phyloP scores from a whole-genome alignment of 192 early-diverging fungal genomes.

The Mortierella alpina region DNA sequence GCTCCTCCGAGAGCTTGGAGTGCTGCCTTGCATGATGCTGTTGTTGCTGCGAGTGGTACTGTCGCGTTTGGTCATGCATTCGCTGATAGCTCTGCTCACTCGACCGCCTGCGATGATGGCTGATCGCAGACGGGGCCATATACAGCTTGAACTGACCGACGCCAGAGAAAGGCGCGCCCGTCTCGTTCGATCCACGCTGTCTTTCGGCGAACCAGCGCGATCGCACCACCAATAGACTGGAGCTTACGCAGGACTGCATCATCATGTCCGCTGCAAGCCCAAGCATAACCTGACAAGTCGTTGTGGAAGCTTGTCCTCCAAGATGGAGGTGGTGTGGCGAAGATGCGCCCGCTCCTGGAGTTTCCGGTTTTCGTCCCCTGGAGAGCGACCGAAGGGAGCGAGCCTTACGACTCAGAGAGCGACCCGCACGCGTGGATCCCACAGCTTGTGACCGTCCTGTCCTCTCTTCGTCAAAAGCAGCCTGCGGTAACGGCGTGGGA shows the following conservation, averaged over 20 bases:
- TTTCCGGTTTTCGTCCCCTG: conserved; percentile 9
- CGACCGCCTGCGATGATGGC: background rate
- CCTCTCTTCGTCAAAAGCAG: conserved; percentile 11
- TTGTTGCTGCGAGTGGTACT: conserved; percentile 28
- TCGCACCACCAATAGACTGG: conserved; percentile 24
- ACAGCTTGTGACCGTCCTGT: background rate
- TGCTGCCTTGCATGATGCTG: conserved; percentile 30
- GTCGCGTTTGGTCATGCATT: conserved; percentile 7
- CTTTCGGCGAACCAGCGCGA: conserved; percentile 28
- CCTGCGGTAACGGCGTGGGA: background rate
- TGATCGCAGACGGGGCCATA: background rate
- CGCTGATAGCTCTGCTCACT: background rate
- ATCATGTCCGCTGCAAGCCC: conserved; percentile 33
- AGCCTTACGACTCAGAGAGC: conserved; percentile 4
- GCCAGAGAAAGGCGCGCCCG: background rate
- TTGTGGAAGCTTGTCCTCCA: background rate
- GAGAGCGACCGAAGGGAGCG: conserved; percentile 26
- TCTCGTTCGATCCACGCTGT: background rate
- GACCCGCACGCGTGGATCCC: background rate
- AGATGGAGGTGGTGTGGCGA: background rate
- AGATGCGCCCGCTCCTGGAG: background rate
- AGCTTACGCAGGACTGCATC: conserved; percentile 35
- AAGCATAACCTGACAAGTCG: conserved; percentile 41
- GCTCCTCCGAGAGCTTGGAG: conserved; percentile 21
- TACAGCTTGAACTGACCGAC: conserved; percentile 11